These are phyloP conservation scores for Lodderomyces jiufengensis DNA, from an alignment of 1,139 yeast species.

Conservation along the genomic window DNA sequence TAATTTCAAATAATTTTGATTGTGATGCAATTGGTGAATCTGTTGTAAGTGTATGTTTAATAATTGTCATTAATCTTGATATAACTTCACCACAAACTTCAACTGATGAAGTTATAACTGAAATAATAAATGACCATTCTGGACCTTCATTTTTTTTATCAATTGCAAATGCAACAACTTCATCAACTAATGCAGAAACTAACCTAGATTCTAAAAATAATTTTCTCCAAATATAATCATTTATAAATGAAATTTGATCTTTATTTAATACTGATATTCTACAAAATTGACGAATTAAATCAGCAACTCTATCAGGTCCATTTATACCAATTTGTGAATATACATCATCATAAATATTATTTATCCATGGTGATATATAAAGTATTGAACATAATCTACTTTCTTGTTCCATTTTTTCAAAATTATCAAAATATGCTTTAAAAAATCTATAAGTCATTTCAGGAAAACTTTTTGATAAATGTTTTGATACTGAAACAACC, in stretches of 20 bases:
- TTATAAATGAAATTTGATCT: slow-evolving; percentile 31
- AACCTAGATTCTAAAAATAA: slow-evolving; percentile 61
- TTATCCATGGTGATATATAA: slow-evolving; percentile 76
- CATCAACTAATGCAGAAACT: slow-evolving; percentile 60
- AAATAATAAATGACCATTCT: slow-evolving; percentile 60
- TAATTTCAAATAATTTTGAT: slow-evolving; percentile 67
- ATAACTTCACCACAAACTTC: slow-evolving; percentile 71
- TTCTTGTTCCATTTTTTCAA: slow-evolving; percentile 38
- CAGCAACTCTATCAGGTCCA: slow-evolving; percentile 62
- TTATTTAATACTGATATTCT: slow-evolving; percentile 54
- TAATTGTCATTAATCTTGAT: slow-evolving; percentile 47
- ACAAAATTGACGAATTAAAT: slow-evolving; percentile 61
- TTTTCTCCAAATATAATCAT: slow-evolving; percentile 67
- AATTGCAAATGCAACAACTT: slow-evolving; percentile 68
- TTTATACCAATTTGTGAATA: slow-evolving; percentile 48
- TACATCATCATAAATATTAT: slow-evolving; percentile 58
- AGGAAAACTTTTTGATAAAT: slow-evolving; percentile 56
- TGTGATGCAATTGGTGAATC: slow-evolving; percentile 58
- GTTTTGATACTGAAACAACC: slow-evolving; percentile 57
- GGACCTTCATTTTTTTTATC: slow-evolving; percentile 73
- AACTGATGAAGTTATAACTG: slow-evolving; percentile 68
- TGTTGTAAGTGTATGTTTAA: slow-evolving; percentile 45
- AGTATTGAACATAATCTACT: slow-evolving; percentile 41
- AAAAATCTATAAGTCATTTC: slow-evolving; percentile 60
- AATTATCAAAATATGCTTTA: slow-evolving; percentile 57